phyloP scores from a whole-genome alignment of 495 filamentous ascomycete genomes.

The Entonaema liquescens region DNA sequence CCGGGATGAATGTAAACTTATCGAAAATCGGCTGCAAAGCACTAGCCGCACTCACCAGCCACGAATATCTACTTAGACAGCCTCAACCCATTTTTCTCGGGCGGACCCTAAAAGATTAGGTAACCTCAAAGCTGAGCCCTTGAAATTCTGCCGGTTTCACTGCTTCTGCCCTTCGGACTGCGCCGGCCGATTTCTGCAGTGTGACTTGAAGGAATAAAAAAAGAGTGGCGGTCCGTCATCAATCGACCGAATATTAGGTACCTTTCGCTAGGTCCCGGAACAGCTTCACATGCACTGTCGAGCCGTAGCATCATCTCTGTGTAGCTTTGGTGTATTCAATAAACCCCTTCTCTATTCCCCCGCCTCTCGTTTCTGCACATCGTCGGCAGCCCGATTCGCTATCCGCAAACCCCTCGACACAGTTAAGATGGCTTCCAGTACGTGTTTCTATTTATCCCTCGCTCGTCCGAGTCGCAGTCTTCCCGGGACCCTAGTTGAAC shows the following conservation, averaged over 20 bases:
- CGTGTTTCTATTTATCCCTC: constrained; percentile 20
- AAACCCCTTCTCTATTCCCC: not conserved
- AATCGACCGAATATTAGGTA: constrained; percentile 2
- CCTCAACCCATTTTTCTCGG: not conserved
- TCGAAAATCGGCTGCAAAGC: not conserved
- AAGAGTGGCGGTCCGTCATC: constrained; percentile 8
- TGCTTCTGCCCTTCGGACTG: constrained; percentile 16
- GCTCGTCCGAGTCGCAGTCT: not conserved
- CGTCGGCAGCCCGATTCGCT: constrained; percentile 4
- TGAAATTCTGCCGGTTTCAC: constrained; percentile 6
- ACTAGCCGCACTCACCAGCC: constrained; percentile 28
- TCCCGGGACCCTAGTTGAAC: not conserved
- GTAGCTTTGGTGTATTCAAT: constrained; percentile 12
- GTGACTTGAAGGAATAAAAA: constrained; percentile 16
- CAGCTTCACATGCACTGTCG: constrained; percentile 27
- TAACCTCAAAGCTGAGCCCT: not conserved
- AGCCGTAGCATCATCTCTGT: constrained; percentile 17
- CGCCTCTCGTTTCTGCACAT: constrained; percentile 11
- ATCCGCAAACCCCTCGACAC: constrained; percentile 8
- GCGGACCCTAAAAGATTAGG: not conserved
- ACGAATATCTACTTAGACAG: not conserved
- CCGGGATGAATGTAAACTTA: not conserved
- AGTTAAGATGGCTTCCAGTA: constrained; percentile 59
- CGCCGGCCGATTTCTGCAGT: constrained; percentile 31
- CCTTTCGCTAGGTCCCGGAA: not conserved